Conservation (phyloP, 495 filamentous ascomycete species). For the Annulohypoxylon nitens region DNA sequence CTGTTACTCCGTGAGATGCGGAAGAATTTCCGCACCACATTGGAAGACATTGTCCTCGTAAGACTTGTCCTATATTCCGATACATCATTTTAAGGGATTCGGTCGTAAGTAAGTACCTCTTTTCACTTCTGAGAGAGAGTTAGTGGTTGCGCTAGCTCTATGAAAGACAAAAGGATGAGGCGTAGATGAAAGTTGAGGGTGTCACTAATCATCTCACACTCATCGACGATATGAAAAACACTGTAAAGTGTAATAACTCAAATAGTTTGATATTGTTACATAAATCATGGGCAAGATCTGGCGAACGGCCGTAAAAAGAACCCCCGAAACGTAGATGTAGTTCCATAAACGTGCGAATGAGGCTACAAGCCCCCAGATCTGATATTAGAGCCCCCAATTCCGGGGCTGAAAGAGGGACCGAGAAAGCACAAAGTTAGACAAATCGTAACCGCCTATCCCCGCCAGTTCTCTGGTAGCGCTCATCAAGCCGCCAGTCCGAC, state of each 20-base stretch:
- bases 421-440: neutral
- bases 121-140: neutral
- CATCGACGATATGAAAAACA: neutral
- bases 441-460: neutral
- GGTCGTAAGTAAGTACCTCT: neutral
- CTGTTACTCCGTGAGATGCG: neutral
- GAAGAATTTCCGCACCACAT: neutral
- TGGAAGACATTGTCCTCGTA: neutral
- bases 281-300: conserved; percentile 1
- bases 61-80: neutral
- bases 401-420: neutral
- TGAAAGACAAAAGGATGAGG: neutral
- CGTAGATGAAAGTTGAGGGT: neutral
- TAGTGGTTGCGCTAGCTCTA: neutral
- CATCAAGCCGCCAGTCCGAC: neutral
- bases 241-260: neutral
- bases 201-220: neutral
- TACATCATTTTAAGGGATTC: neutral
- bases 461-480: neutral
- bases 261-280: neutral
- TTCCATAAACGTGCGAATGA: neutral
- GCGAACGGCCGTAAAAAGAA: neutral
- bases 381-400: neutral
- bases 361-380: neutral
- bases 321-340: neutral